Evolutionary conservation across 1,284 basidiomycete species (phyloP).

Genomic region (Ustilago sp.): DNA sequence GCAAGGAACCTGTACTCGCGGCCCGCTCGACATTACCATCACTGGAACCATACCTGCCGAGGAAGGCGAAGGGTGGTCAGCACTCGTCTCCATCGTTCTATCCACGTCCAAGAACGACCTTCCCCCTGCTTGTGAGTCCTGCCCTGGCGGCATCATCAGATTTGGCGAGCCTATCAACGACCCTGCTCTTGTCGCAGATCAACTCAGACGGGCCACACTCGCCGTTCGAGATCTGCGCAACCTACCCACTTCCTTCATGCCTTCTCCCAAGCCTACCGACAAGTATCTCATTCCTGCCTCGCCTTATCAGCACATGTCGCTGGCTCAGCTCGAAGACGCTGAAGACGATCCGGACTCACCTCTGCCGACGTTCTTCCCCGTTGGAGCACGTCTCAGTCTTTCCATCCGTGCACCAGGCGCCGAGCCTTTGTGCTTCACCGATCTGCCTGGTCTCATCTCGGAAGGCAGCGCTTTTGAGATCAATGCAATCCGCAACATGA

Average conservation of each 20-base stretch:
- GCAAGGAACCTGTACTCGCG: slow-evolving; percentile 27
- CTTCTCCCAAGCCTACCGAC: neutral
- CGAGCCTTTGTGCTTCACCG: slow-evolving; percentile 33
- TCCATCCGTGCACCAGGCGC: slow-evolving; percentile 14
- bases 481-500: slow-evolving; percentile 19
- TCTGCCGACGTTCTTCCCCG: slow-evolving; percentile 26
- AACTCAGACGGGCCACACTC: slow-evolving; percentile 24
- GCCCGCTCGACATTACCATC: slow-evolving; percentile 32
- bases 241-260: neutral
- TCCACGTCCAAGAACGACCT: neutral
- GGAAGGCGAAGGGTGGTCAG: slow-evolving; percentile 4
- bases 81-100: slow-evolving; percentile 12
- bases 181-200: slow-evolving; percentile 25
- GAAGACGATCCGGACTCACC: slow-evolving; percentile 18
- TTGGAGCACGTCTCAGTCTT: slow-evolving; percentile 10
- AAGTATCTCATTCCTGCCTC: slow-evolving; percentile 2
- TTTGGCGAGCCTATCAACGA: slow-evolving; percentile 21
- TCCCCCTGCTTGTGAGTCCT: neutral
- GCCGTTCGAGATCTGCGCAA: slow-evolving; percentile 15
- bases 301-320: slow-evolving; percentile 8
- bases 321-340: slow-evolving; percentile 17
- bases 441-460: slow-evolving; percentile 31
- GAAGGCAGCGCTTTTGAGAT: slow-evolving; percentile 11
- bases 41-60: neutral
- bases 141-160: neutral